phyloP scores from a whole-genome alignment of 352 stramenopile genomes.

The Pythium folliculosum region DNA sequence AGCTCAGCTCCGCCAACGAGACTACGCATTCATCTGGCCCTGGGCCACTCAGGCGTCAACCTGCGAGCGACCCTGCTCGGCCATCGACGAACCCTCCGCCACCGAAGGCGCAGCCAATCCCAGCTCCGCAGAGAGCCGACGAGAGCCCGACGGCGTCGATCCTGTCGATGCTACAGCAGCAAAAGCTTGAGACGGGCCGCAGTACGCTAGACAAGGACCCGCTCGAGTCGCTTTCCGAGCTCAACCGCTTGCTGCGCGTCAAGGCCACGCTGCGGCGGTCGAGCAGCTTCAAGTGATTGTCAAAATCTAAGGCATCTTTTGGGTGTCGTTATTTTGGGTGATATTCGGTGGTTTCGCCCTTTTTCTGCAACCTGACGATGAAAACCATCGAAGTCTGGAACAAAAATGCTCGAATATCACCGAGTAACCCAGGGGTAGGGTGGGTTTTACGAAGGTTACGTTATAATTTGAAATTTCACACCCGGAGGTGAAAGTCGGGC shows the following conservation, averaged over 20 bases:
- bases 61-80: not conserved
- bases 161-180: constrained; percentile 27
- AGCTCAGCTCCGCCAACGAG: constrained; percentile 9
- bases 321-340: too few relatives aligned
- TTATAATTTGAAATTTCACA: too few relatives aligned
- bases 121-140: not conserved
- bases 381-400: too few relatives aligned
- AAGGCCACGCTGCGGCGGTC: constrained; percentile 47
- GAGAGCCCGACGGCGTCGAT: constrained; percentile 27
- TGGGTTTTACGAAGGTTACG: too few relatives aligned
- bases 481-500: too few relatives aligned
- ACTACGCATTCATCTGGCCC: not conserved
- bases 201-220: constrained; percentile 39
- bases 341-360: too few relatives aligned
- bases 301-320: constrained; percentile 14
- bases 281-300: constrained; percentile 26
- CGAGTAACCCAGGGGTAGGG: too few relatives aligned
- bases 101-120: not conserved
- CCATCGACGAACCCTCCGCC: constrained; percentile 19
- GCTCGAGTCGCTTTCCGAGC: constrained; percentile 52
- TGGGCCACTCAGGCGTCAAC: not conserved
- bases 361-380: too few relatives aligned
- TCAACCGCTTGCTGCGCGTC: constrained; percentile 56
- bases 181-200: constrained; percentile 18
- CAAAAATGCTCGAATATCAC: too few relatives aligned